A percentile compares a stretch with the other conserved stretches of the same genome.
phyloP scores from a whole-genome alignment of 169 alveolate species.

The Eimeria brunetti region DNA sequence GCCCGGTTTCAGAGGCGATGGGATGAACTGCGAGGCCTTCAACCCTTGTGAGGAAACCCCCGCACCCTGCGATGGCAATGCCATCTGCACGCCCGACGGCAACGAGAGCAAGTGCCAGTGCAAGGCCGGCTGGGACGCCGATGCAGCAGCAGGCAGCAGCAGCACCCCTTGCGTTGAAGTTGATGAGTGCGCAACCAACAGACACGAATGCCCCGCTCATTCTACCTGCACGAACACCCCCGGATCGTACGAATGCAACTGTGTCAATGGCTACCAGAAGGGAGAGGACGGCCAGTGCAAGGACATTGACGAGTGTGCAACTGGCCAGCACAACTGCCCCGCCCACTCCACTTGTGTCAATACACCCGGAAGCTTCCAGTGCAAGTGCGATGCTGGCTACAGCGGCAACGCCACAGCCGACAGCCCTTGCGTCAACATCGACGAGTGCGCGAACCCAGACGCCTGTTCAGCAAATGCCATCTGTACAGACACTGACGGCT shows the following conservation, averaged over 20 bases:
- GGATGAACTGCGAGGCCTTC: slow-evolving; percentile 54
- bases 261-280: slow-evolving; percentile 52
- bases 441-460: slow-evolving; percentile 83
- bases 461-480: slow-evolving; percentile 81
- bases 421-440: slow-evolving; percentile 82
- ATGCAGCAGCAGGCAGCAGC: slow-evolving; percentile 43
- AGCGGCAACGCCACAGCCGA: neutral
- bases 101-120: slow-evolving; percentile 56
- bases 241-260: slow-evolving; percentile 82
- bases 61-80: slow-evolving; percentile 54
- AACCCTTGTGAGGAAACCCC: slow-evolving; percentile 71
- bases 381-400: slow-evolving; percentile 81
- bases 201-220: slow-evolving; percentile 75
- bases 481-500: slow-evolving; percentile 83
- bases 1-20: slow-evolving; percentile 76
- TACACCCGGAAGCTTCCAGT: slow-evolving; percentile 83
- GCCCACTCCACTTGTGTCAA: slow-evolving; percentile 78
- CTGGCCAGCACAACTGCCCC: slow-evolving; percentile 21
- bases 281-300: slow-evolving; percentile 73
- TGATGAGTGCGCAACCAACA: slow-evolving; percentile 73
- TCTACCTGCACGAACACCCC: slow-evolving; percentile 79
- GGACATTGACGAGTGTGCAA: slow-evolving; percentile 84
- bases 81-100: slow-evolving; percentile 67
- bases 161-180: slow-evolving; percentile 55
- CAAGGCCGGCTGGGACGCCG: slow-evolving; percentile 52